Evolutionary conservation across 768 basidiomycete genomes (phyloP).

Genomic region (Lactarius tabidus): DNA sequence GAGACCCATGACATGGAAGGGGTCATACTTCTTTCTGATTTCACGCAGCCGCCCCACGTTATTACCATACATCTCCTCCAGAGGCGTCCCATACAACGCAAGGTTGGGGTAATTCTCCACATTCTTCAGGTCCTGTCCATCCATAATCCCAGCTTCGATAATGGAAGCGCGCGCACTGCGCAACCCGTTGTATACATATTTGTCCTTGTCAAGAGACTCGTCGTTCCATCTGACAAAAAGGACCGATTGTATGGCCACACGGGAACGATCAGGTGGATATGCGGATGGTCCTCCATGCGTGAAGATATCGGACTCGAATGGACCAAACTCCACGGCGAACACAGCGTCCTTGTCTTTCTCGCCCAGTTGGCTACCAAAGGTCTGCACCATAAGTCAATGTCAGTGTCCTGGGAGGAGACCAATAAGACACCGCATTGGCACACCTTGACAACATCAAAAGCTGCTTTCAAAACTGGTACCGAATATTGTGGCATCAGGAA

Average conservation of each 20-base stretch:
- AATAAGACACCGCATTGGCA: too few relatives aligned
- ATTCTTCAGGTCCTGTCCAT: constrained; percentile 37
- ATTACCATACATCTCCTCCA: constrained; percentile 47
- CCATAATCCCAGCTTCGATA: constrained; percentile 40
- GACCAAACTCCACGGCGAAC: constrained; percentile 36
- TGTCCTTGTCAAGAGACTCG: constrained; percentile 34
- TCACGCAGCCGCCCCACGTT: constrained; percentile 36
- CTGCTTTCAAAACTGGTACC: too few relatives aligned
- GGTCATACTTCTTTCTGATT: constrained; percentile 9
- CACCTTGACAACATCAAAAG: too few relatives aligned
- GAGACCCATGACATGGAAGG: constrained; percentile 1
- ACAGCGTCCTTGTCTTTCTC: constrained; percentile 37
- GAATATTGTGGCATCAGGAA: too few relatives aligned
- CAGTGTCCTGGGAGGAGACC: too few relatives aligned
- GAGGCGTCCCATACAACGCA: constrained; percentile 48
- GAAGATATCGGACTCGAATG: constrained; percentile 15
- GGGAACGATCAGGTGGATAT: constrained; percentile 25
- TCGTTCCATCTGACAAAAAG: constrained; percentile 41
- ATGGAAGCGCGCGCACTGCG: constrained; percentile 28
- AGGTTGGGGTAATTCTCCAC: constrained; percentile 57
- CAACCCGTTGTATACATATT: background rate
- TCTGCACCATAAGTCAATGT: too few relatives aligned
- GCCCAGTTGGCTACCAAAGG: too few relatives aligned
- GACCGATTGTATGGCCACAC: background rate
- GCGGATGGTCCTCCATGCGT: constrained; percentile 20